These are phyloP conservation scores for Strobilomyces dryophilus DNA, from an alignment of 768 basidiomycete genomes.

Conservation along the genomic window DNA sequence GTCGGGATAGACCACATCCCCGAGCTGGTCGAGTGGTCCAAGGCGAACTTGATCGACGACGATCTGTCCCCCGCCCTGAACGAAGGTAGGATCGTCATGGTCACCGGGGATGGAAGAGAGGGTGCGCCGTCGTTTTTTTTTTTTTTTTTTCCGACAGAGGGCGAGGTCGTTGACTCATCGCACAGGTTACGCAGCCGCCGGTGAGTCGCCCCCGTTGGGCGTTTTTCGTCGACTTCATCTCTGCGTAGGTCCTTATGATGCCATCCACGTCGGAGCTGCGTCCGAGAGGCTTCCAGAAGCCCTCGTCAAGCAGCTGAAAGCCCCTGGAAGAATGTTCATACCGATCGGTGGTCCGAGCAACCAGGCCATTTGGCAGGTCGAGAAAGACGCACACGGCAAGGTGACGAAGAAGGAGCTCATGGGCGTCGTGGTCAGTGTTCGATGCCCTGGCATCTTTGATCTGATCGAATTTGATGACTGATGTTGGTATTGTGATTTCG, in stretches of 20 bases:
- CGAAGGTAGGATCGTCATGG: constrained; percentile 52
- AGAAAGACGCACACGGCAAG: constrained; percentile 69
- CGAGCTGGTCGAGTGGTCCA: constrained; percentile 68
- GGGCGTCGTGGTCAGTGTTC: constrained; percentile 66
- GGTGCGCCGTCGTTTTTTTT: constrained; percentile 43
- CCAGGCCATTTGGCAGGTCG: constrained; percentile 70
- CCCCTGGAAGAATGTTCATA: constrained; percentile 85
- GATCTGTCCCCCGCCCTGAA: constrained; percentile 55
- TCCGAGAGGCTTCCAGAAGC: constrained; percentile 66
- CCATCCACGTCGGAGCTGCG: constrained; percentile 94
- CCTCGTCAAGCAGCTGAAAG: constrained; percentile 74
- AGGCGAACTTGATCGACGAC: constrained; percentile 62
- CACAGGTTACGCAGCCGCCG: constrained; percentile 34
- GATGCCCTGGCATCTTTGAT: constrained; percentile 4
- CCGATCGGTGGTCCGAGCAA: constrained; percentile 69
- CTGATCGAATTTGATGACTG: constrained; percentile 10
- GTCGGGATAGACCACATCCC: constrained; percentile 91
- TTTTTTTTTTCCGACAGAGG: too few relatives aligned
- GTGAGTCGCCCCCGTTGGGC: constrained; percentile 18
- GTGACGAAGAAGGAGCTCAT: constrained; percentile 66
- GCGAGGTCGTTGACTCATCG: neutral
- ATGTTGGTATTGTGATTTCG: neutral
- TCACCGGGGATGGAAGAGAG: constrained; percentile 76
- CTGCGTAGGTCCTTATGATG: constrained; percentile 65
- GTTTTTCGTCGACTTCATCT: neutral